phyloP scores from a whole-genome alignment of 257 asterid species.

The Ligustrum vulgare region DNA sequence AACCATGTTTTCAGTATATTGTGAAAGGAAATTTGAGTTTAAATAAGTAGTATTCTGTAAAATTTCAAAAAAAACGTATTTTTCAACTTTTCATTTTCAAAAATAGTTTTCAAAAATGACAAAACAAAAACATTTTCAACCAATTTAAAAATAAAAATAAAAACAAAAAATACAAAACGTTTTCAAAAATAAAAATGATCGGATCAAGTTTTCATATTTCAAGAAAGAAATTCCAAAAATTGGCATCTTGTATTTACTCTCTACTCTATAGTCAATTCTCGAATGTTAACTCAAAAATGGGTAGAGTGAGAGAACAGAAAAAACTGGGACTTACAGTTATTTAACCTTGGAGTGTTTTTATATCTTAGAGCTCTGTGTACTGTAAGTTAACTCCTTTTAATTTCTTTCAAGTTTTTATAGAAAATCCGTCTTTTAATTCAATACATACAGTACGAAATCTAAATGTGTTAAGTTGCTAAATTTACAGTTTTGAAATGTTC shows the following conservation, averaged over 20 bases:
- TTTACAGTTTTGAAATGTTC: background rate
- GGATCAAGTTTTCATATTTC: background rate
- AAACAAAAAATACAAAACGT: too few species aligned
- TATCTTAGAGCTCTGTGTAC: background rate
- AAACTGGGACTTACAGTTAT: background rate
- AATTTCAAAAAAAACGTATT: too few species aligned
- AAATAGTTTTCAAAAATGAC: too few species aligned
- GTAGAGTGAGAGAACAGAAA: background rate
- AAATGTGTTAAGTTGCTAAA: background rate
- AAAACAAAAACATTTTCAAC: too few species aligned
- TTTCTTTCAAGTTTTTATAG: background rate
- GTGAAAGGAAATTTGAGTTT: too few species aligned
- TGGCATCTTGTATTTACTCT: background rate
- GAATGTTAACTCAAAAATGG: background rate
- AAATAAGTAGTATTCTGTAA: too few species aligned
- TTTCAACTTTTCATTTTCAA: too few species aligned
- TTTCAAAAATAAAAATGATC: too few species aligned
- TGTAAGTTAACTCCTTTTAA: background rate
- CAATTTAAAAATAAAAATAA: too few species aligned
- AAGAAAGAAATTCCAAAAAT: background rate
- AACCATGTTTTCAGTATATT: too few species aligned
- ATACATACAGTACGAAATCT: background rate
- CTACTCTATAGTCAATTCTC: too few species aligned
- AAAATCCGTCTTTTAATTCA: background rate
- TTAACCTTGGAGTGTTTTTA: background rate